Evolutionary conservation across 345 rosid species (phyloP).

Genomic region (Trapa incisa): DNA sequence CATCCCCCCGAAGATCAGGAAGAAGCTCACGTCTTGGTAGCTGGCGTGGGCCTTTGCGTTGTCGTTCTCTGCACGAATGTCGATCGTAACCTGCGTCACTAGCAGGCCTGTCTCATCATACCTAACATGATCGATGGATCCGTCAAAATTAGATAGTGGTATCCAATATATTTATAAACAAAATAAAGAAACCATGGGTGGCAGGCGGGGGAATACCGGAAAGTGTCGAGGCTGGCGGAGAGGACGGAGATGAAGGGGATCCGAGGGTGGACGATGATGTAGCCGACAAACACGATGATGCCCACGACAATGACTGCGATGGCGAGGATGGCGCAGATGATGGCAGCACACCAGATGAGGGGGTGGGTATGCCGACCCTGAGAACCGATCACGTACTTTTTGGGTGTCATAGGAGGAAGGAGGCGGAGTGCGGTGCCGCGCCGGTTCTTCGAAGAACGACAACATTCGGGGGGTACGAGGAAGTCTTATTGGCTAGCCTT

Average conservation of each 20-base stretch:
- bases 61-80: slow-evolving; percentile 48
- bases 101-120: slow-evolving; percentile 30
- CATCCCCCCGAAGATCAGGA: slow-evolving; percentile 33
- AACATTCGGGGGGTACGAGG: slow-evolving; percentile 19
- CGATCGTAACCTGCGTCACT: slow-evolving; percentile 46
- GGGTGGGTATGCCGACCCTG: slow-evolving; percentile 28
- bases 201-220: slow-evolving; percentile 12
- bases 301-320: slow-evolving; percentile 54
- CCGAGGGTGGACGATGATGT: slow-evolving; percentile 64
- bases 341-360: slow-evolving; percentile 62
- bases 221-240: slow-evolving; percentile 38
- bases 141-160: too few relatives aligned
- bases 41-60: slow-evolving; percentile 55
- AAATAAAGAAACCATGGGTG: too few relatives aligned
- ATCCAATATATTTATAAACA: too few relatives aligned
- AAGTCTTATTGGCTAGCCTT: neutral
- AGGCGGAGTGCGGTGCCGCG: too few relatives aligned
- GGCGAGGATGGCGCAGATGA: slow-evolving; percentile 54
- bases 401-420: neutral
- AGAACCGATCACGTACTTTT: neutral
- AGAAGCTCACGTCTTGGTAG: slow-evolving; percentile 30
- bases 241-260: slow-evolving; percentile 55
- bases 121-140: neutral
- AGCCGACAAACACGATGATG: slow-evolving; percentile 48
- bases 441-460: slow-evolving; percentile 10